Evolutionary conservation across 2,329 filamentous ascomycete genomes (phyloP), one percentile per base, ranked within the genome.

Genomic region (Ascochyta pisi): DNA sequence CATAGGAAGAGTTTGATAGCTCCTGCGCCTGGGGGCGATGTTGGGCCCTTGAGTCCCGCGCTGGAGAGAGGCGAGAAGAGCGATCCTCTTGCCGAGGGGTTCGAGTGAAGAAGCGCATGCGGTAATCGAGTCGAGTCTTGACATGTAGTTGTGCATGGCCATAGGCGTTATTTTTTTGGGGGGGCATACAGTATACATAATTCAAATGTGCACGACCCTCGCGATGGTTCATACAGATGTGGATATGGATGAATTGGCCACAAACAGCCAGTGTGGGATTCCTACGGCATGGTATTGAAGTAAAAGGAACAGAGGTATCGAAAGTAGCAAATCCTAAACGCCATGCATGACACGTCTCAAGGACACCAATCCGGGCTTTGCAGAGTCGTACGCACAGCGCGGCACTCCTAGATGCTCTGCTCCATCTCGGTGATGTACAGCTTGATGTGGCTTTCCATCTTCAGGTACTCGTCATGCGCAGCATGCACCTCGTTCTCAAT

Each of bases 341-440:
- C 54, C 57, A 29, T 49, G 29, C 58, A 43, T 59, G 16, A 59
- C 33, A 45, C 38, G 39, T 44, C 27, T 40, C 29, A 41, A 23
- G 16, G 10, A 47, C 42, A 44, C 50, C 56, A 46, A 15, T 43
- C 37, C 4, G 41, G 37, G 22, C 37, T 46, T 4, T 44, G 44
- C 40, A 45, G 22, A 19, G 37, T 53, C n/a, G 26, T 48, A 24
- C 52, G 24, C 23, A 52, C 37, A 49, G 34, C 43, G 10, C 27
- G 13, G 19, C 43, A 49, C 27, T 54, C 46, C 48, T 56, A 73
- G 16, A 74, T 74, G 47, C 88, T 89, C 78, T 97, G 93, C 78
- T 98, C 95, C 93, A 99, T 97, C 82, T 99, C 95, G 4, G 91
- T 96, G 71, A 99, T 96, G 81, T 99, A 99, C 60, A 98, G 82